Conservation (phyloP, 2,329 filamentous ascomycete genomes). For the Trichoderma sp. region DNA sequence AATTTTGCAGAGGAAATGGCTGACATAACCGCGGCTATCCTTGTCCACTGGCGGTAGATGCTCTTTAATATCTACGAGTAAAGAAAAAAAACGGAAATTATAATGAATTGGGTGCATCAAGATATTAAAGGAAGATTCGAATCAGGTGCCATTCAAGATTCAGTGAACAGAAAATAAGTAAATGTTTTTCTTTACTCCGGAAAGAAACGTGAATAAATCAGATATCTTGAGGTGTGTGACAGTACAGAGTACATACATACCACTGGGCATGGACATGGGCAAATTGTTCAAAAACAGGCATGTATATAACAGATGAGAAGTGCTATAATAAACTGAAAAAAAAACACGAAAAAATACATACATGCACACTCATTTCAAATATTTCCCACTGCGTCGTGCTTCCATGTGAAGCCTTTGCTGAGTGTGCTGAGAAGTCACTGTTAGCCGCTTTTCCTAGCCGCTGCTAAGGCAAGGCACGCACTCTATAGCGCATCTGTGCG, state of each 20-base stretch:
- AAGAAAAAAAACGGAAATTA: not conserved
- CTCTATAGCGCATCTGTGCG: not conserved
- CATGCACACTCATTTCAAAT: not conserved
- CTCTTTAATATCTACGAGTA: not conserved
- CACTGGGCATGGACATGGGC: too few species aligned
- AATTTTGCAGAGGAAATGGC: not conserved
- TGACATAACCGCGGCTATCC: not conserved
- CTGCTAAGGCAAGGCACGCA: constrained; percentile 12
- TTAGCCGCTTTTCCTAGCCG: not conserved
- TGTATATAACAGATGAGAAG: too few species aligned
- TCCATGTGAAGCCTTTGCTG: not conserved
- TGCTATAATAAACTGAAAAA: not conserved
- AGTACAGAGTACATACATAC: not conserved
- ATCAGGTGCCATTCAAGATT: not conserved
- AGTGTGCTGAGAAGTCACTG: not conserved
- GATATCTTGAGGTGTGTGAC: not conserved
- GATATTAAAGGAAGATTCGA: fast-evolving
- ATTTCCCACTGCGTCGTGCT: not conserved
- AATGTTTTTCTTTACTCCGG: too few species aligned
- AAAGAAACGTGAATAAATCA: too few species aligned
- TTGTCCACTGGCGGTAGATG: not conserved
- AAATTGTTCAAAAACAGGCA: too few species aligned
- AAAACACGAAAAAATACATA: too few species aligned
- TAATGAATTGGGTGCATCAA: not conserved
- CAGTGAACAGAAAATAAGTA: too few species aligned